Evolutionary conservation across 345 rosid genomes (phyloP).

Genomic region (Citrus mangshanensis): DNA sequence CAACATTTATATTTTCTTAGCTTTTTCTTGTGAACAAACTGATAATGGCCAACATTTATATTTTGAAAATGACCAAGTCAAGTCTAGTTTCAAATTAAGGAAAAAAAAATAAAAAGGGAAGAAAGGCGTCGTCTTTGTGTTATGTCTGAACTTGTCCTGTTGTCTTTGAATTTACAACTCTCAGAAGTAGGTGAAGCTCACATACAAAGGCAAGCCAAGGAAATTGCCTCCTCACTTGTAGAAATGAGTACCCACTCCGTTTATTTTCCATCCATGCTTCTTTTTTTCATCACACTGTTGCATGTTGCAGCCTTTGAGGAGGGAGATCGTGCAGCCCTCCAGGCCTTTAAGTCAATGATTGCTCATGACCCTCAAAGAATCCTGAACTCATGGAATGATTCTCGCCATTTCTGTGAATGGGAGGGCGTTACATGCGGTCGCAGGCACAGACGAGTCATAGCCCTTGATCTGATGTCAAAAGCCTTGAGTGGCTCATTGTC

Average conservation of each 20-base stretch:
- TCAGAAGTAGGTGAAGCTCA: too few relatives aligned
- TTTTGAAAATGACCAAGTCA: too few relatives aligned
- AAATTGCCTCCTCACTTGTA: neutral
- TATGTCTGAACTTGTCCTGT: too few relatives aligned
- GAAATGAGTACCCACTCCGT: neutral
- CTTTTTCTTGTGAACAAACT: too few relatives aligned
- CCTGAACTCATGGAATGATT: conserved; percentile 25
- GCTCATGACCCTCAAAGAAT: neutral
- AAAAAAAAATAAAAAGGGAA: too few relatives aligned
- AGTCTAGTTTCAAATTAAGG: too few relatives aligned
- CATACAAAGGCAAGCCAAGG: neutral
- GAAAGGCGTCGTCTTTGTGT: too few relatives aligned
- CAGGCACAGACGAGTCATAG: conserved; percentile 17
- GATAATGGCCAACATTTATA: too few relatives aligned
- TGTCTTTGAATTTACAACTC: too few relatives aligned
- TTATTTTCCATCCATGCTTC: neutral
- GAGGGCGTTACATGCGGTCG: conserved; percentile 19
- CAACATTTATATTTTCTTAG: too few relatives aligned
- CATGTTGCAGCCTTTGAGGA: neutral
- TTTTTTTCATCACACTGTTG: neutral
- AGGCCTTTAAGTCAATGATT: neutral
- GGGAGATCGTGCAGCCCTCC: neutral
- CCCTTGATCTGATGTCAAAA: conserved; percentile 4
- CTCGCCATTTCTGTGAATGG: conserved; percentile 24
- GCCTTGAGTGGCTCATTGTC: too few relatives aligned